Conservation (phyloP, 1,139 yeast genomes). For the Pichia sp. region DNA sequence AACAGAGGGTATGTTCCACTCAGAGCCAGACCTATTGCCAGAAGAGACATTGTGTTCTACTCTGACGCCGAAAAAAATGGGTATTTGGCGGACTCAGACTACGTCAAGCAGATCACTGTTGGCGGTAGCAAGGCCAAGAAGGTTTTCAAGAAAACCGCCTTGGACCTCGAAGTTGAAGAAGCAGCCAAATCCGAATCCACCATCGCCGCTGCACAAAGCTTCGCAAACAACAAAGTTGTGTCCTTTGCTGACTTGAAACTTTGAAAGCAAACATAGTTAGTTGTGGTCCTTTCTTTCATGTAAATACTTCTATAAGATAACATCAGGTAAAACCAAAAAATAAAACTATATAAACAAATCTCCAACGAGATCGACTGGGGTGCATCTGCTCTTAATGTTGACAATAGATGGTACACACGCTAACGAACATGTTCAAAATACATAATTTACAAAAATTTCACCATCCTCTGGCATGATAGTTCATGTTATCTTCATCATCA, state of each 20-base stretch:
- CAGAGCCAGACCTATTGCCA: constrained; percentile 79
- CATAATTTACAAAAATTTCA: constrained; percentile 16
- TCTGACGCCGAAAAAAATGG: constrained; percentile 72
- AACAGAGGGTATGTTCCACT: constrained; percentile 78
- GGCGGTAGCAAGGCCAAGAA: constrained; percentile 19
- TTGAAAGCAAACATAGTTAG: constrained; percentile 1
- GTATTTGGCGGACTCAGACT: constrained; percentile 44
- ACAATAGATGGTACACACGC: not conserved
- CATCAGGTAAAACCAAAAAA: not conserved
- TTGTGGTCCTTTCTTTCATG: not conserved
- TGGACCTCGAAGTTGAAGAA: constrained; percentile 19
- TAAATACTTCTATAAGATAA: constrained; percentile 8
- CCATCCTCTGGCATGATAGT: constrained; percentile 35
- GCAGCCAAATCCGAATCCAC: constrained; percentile 10
- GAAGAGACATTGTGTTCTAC: constrained; percentile 77
- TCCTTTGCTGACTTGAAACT: constrained; percentile 26
- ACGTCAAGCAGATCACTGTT: constrained; percentile 24
- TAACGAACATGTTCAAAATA: not conserved
- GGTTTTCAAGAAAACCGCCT: constrained; percentile 15
- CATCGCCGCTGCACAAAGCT: constrained; percentile 15
- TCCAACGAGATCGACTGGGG: not conserved
- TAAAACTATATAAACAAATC: not conserved
- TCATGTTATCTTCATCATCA: constrained; percentile 26
- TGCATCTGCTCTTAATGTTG: not conserved
- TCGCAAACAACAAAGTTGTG: constrained; percentile 23